phyloP scores from a whole-genome alignment of 2,329 filamentous ascomycete genomes.

The Clonostachys rhizophaga region DNA sequence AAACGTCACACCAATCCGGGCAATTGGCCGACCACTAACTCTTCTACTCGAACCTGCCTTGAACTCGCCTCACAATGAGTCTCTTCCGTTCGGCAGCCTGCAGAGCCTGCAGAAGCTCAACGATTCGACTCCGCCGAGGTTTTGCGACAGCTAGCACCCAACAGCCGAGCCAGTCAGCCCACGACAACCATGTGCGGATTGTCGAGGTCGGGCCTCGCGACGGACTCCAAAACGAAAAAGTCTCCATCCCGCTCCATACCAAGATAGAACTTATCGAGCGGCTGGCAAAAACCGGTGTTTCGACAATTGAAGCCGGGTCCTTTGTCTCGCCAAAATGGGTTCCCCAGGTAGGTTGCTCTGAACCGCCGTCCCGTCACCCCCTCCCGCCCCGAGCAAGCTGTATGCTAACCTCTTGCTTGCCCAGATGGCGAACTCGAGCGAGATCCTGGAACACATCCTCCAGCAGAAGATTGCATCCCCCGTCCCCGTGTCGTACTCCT shows the following conservation, averaged over 20 bases:
- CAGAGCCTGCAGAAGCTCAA: constrained; percentile 28
- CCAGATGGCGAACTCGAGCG: constrained; percentile 74
- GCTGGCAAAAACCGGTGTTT: constrained; percentile 63
- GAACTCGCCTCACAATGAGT: constrained; percentile 17
- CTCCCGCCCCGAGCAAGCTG: no score
- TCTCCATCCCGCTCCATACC: constrained; percentile 61
- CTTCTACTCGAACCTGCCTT: no score
- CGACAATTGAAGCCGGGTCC: constrained; percentile 74
- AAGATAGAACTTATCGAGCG: constrained; percentile 74
- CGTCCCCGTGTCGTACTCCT: constrained; percentile 66
- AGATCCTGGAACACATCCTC: constrained; percentile 68
- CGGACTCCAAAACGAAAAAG: constrained; percentile 83
- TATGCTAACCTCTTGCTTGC: background rate
- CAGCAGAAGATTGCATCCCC: constrained; percentile 48
- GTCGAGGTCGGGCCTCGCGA: constrained; percentile 83
- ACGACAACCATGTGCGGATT: constrained; percentile 50
- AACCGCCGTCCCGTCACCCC: background rate
- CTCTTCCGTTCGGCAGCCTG: constrained; percentile 28
- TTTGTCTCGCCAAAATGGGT: constrained; percentile 84
- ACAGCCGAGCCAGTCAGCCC: constrained; percentile 6
- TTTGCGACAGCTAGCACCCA: constrained; percentile 31
- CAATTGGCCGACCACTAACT: constrained; percentile 7
- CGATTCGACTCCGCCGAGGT: constrained; percentile 18
- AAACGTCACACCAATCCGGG: constrained; percentile 16
- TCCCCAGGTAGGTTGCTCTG: constrained; percentile 57